Base-by-base conservation (phyloP, 2,329 filamentous ascomycete genomes). In the Phialophora chinensis region DNA sequence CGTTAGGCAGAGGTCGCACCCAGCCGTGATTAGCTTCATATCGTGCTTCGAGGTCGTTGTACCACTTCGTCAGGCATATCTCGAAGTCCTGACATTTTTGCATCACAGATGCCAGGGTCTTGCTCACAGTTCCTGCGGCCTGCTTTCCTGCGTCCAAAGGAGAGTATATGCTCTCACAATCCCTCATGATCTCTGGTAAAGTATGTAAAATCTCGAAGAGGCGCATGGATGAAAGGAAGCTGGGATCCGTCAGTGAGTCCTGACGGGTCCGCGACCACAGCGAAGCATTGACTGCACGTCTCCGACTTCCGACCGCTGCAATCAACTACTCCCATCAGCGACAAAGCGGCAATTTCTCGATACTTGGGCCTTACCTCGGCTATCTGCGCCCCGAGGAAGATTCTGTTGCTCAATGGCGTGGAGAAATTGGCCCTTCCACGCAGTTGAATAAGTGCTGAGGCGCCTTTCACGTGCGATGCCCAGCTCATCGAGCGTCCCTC, bases 391-490 rank as follows among this genome's bases (percentile, higher is more conserved):
- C 62, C 62, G 14, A 67, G 62, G 49, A 61, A 67, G 17, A 67
- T 27, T 33, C 54, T 47, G 47, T 62, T 47, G 33, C 54, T 60
- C 23, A 65, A 49, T 12, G n/a, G 20, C 10, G 44, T 65, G 29
- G 62, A 60, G 33, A 59, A 60, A 35, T 67, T 67, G n/a, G 27
- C 49, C 10, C 27, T 64, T n/a, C 65, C 65, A 33, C 65, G 61
- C 20, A 65, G 8, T 25, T 65, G 31, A 23, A 67, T 47, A 31
- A 67, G 55, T 55, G 56, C 38, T 20, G 62, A 59, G 5, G 65
- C 55, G 12, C 65, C 65, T n/a, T 23, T 57, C 5, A 65, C 62
- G 35, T 67, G 65, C 12, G 65, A 67, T 33, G 56, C 20, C 65
- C 65, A 67, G 11, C 62, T 62, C 17, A 47, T 27, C 6, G 63